Base-by-base conservation (phyloP, 352 stramenopile species). In the Globisporangium abappressorium region DNA sequence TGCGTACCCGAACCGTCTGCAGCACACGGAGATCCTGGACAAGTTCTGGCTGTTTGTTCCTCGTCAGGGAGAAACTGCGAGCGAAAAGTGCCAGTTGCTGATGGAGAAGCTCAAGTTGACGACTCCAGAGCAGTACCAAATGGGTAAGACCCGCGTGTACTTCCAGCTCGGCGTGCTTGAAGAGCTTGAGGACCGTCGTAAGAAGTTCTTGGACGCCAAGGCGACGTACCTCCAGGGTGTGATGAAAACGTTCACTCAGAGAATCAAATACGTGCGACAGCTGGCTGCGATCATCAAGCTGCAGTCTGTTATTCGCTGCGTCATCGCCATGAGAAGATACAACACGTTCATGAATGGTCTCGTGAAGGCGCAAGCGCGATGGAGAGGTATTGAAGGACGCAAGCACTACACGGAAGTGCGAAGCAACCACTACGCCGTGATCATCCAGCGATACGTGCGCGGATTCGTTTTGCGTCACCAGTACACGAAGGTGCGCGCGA, bases 1-100 rank as follows among this genome's bases (percentile, higher is more conserved):
- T 51, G 98, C 97, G n/a, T 99, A 99, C 75, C 97, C 98, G 54
- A 98, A 99, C 75, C 95, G 98, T 30, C 79, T 99, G 36, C 81
- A 86, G 65, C 97, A 99, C 79, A 74, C 79, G 0, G 86, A 96
- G 15, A 88, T 93, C 36, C 66, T 94, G 62, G 74, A 91, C 57
- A 93, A 94, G 65, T 94, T 94, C 57, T 91, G 85, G 78, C 54
- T 94, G 58, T 94, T 95, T 68, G 85, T 93, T 18, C 84, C 84
- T 11, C 80, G 74, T 43, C 79, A 78, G 15, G 84, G 83, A 26
- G 71, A 85, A 7, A 88, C 76, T 0, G 70, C 79, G 15, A 74
- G 65, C 30, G 81, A 92, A 14, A 92, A 91, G 69, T 94, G 87
- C 62, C 70, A 93, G 55, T 60, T 92, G 18, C 70, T 94, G 0